Evolutionary conservation across 768 basidiomycete species (phyloP), one percentile per base, ranked within the genome.

Genomic region (Lactarius akahatsu): DNA sequence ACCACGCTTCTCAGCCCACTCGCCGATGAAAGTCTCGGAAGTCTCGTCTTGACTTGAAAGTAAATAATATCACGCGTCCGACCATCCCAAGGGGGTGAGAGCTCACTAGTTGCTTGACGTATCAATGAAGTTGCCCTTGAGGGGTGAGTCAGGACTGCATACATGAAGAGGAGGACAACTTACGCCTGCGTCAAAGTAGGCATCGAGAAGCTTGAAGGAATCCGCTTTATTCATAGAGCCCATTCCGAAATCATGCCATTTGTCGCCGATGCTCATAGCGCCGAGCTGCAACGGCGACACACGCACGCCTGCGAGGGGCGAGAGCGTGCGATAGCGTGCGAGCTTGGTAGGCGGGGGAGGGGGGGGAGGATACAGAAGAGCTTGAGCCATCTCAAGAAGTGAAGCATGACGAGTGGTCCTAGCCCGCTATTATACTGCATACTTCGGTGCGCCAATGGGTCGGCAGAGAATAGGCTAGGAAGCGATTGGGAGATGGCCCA

Each of bases 21-120:
- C 83, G 18, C 82, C 82, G 30, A 83, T 76, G 72, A 81, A 80
- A 54, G 71, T 68, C 71, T 90, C 86, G 5, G 83, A 85, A n/a
- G 79, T 71, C 64, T 82, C 85, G 64, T 85, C 80, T 69, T 87
- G 84, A 62, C 81, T 4, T 26, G 3, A 47, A 11, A 28, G 45
- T 5, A 15, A 10, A 43, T n/a, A 9, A 26, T 5, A 7, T 23
- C 4, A 32, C 1, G n/a, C 30, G 11, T 41, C 26, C 18, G 28
- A 40, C 50, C 58, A 15, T 23, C 18, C 4, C 36, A 36, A 15
- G 15, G 45, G 18, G 40, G 40, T 10, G 32, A 67, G 43, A 32
- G 56, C 78, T 67, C 50, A 80, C 79, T 83, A 83, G 67, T 70
- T 73, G 62, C 80, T 83, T 16, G 82, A 78, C 2, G 82, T 82